Base-by-base conservation (phyloP, 1,284 basidiomycete species). In the Naganishia cerealis region DNA sequence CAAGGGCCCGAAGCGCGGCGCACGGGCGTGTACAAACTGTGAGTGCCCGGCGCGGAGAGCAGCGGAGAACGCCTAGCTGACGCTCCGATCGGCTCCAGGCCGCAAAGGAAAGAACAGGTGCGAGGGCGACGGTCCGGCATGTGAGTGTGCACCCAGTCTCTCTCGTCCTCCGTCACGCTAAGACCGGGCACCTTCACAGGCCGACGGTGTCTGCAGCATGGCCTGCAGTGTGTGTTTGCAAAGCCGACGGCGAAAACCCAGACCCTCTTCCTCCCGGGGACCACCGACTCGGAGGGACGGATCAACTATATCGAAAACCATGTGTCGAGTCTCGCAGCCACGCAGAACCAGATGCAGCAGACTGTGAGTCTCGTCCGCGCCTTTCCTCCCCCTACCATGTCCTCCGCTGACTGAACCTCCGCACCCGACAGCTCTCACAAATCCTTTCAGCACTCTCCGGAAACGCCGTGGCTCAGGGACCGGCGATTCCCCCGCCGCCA, bases 31-130 rank as follows among this genome's bases (percentile, higher is more conserved):
- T 71, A 76, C 76, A 2, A 77, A 79, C 8, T 81, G 80, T 78
- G 57, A 73, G 77, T 77, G 16, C 43, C 2, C 15, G 50, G 26
- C 13, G 48, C n/a, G 15, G 26, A 18, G 55, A 5, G 16, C 39
- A 29, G 57, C 21, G 52, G 5, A 33, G 36, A 12, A 53, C 3
- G 38, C 16, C 24, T 2, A 50, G n/a, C n/a, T 24, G 9, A 50
- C 6, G n/a, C 24, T 8, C 10, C n/a, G n/a, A 24, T 9, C 21
- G 16, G 29, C 56, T 4, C 6, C 71, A 80, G 77, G 91, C 80
- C 87, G 91, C 75, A 90, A 89, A 81, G 91, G 92, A 65, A 94
- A 94, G 84, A 94, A 94, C 82, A 85, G 92, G 76, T 94, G 92
- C 77, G 92, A 94, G 83, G 90, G 89, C 78, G 90, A 92, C 69